Base-by-base conservation (phyloP, 192 early-diverging fungal genomes). In the Coemansia sp. region DNA sequence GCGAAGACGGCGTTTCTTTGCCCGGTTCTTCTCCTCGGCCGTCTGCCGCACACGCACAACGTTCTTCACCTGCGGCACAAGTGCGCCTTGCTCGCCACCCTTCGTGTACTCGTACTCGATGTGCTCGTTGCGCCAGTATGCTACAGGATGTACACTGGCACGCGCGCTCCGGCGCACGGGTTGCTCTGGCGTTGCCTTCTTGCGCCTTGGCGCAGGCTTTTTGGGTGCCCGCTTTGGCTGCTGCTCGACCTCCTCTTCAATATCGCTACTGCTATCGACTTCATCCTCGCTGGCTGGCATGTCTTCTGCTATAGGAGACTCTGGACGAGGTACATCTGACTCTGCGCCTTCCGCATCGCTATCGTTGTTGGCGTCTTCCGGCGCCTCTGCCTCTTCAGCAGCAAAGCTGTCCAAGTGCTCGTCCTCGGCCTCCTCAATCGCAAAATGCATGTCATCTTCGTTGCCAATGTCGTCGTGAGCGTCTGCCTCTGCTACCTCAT, bases 61-160 rank as follows among this genome's bases (percentile, higher is more conserved):
- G 30, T 63, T 63, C 31, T 58, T 71, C 38, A 71, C 30, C 34
- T 60, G 50, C 10, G 67, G 67, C 4, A 71, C 60, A 1, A 47
- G 27, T 8, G 40, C 51, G 0, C 54, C 51, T n/a, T 34, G 19
- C 7, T 16, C 38, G 1, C 47, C 12, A 0, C 55, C 63, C 1
- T 39, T 7, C 9, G 49, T 40, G 47, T 65, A 66, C 23, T 61
- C 58, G 51, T 73, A 73, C 23, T 65, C 69, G 21, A 73, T 59
- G 30, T 73, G 69, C 47, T 73, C 69, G 50, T 73, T 73, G 41
- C 69, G 69, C 69, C 69, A 73, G 37, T 41, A 73, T 9, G 61
- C 69, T 1, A 73, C 32, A 3, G 69, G 69, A 23, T 52, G 63
- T 0, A 73, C 54, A 19, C 43, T 60, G 4, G 61, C 45, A 4